A percentile compares a stretch with the other conserved stretches of the same genome.
These are phyloP conservation scores for Solanum corneliomulleri DNA, from an alignment of 257 asterid species.

Conservation along the genomic window DNA sequence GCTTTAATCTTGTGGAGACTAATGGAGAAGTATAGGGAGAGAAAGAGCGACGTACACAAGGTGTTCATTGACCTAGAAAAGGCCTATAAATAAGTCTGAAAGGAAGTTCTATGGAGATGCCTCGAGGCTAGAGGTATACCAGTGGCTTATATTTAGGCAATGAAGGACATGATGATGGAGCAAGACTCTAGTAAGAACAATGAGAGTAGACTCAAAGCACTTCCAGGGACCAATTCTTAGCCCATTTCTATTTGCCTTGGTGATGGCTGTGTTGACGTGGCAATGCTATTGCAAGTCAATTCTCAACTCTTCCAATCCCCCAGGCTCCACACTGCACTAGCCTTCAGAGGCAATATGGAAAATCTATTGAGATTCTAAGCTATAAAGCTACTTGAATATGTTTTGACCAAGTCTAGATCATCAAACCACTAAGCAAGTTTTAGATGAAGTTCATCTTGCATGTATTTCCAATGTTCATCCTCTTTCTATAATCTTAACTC, in stretches of 20 bases:
- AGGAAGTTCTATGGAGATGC: not conserved
- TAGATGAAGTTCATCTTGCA: not conserved
- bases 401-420: not conserved
- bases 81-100: not conserved
- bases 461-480: not conserved
- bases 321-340: not conserved
- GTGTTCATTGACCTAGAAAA: not conserved
- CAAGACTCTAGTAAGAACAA: not conserved
- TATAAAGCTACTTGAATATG: not conserved
- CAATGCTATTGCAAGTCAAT: not conserved
- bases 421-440: not conserved
- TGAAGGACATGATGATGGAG: not conserved
- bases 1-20: not conserved
- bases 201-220: not conserved
- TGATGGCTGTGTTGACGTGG: not conserved
- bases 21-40: not conserved
- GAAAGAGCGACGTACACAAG: not conserved
- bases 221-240: not conserved
- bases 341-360: not conserved
- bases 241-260: not conserved
- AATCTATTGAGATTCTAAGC: not conserved
- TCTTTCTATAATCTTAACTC: not conserved
- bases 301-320: not conserved
- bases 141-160: not conserved
- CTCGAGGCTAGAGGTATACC: not conserved